Percentiles rank a stretch among this genome's conserved stretches.
Evolutionary conservation across 1,284 basidiomycete species (phyloP).

Genomic region (Ganoderma lingzhi): DNA sequence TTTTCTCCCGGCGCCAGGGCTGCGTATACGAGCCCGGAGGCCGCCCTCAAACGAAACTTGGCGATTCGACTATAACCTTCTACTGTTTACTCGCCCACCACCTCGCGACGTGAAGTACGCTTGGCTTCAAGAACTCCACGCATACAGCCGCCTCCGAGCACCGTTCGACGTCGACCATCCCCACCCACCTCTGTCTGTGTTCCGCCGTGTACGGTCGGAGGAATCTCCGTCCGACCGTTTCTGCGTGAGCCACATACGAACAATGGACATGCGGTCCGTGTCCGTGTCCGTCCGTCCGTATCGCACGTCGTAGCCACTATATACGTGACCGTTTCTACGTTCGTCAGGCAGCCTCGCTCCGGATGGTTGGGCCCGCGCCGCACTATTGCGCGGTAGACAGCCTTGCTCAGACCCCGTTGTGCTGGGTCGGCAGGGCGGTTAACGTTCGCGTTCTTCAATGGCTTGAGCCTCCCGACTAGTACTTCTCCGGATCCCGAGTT

Average conservation of each 20-base stretch:
- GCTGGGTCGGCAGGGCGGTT: no score
- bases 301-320: neutral
- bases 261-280: neutral
- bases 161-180: neutral
- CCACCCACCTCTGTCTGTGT: neutral
- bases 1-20: neutral
- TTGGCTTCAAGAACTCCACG: neutral
- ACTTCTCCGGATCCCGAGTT: no score
- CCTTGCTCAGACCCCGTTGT: no score
- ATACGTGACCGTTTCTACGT: no score
- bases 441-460: no score
- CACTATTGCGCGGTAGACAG: no score
- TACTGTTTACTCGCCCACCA: no score
- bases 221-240: neutral
- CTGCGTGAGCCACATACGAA: neutral
- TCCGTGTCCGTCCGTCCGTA: no score
- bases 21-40: neutral
- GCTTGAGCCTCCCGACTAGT: no score
- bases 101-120: neutral
- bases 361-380: no score
- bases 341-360: no score
- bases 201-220: neutral
- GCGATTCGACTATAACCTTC: neutral
- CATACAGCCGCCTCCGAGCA: neutral
- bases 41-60: neutral